Percentiles rank a stretch among this genome's conserved stretches.
These are phyloP conservation scores for Tylopilus sp. DNA, from an alignment of 1,284 basidiomycete genomes.

Conservation along the genomic window DNA sequence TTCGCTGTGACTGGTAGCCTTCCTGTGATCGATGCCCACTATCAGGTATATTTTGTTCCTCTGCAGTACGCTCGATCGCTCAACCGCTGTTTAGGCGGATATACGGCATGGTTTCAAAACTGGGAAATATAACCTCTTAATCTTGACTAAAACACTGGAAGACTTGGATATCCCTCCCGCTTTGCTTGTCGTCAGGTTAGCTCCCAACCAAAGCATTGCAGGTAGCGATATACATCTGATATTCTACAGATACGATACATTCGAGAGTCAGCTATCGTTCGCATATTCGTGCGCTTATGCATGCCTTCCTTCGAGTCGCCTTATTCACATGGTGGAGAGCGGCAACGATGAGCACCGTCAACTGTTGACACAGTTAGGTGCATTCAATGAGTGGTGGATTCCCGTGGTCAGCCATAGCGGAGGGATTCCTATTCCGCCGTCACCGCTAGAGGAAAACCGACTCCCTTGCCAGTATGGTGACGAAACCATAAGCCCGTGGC, in stretches of 20 bases:
- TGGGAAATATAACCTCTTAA: constrained; percentile 57
- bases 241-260: constrained; percentile 51
- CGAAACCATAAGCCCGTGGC: constrained; percentile 35
- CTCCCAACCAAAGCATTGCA: constrained; percentile 1
- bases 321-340: constrained; percentile 61
- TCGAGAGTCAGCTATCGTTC: constrained; percentile 57
- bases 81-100: constrained; percentile 18
- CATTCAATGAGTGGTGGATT: constrained; percentile 41
- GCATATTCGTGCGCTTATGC: constrained; percentile 47
- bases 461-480: constrained; percentile 45
- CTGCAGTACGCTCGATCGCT: constrained; percentile 2
- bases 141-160: constrained; percentile 53
- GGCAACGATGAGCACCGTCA: constrained; percentile 52
- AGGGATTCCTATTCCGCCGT: constrained; percentile 45
- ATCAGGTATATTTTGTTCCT: constrained; percentile 26
- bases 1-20: constrained; percentile 27
- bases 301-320: constrained; percentile 43
- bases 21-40: constrained; percentile 29
- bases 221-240: constrained; percentile 11
- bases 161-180: constrained; percentile 54
- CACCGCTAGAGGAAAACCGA: constrained; percentile 37
- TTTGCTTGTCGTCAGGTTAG: constrained; percentile 56
- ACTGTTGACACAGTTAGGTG: constrained; percentile 38
- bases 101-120: constrained; percentile 44
- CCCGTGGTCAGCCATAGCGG: constrained; percentile 38